phyloP scores from a whole-genome alignment of 2,329 filamentous ascomycete genomes.

The Myrmaecium sp. region DNA sequence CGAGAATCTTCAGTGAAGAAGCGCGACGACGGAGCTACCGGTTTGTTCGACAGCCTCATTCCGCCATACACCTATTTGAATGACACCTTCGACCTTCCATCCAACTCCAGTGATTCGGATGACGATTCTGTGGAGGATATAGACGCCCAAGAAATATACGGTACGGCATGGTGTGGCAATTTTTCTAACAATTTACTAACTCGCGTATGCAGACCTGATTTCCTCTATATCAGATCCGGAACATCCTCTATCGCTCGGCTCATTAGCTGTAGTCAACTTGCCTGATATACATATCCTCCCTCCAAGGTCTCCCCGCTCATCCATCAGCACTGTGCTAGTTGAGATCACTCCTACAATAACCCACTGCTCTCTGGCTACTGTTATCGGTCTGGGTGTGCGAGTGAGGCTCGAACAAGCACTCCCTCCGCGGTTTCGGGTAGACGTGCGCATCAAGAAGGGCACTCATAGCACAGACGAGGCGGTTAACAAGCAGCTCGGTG shows the following conservation, averaged over 20 bases:
- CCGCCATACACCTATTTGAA: constrained; percentile 31
- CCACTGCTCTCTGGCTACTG: constrained; percentile 89
- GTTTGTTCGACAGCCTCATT: constrained; percentile 37
- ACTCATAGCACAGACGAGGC: constrained; percentile 92
- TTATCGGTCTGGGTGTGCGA: constrained; percentile 84
- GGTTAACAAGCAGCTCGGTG: constrained; percentile 88
- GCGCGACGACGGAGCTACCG: constrained; percentile 31
- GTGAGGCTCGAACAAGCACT: constrained; percentile 82
- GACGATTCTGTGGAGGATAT: constrained; percentile 62
- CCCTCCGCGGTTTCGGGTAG: constrained; percentile 78
- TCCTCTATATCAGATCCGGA: constrained; percentile 91
- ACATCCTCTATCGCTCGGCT: constrained; percentile 83
- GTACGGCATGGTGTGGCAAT: constrained; percentile 34
- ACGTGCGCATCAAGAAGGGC: constrained; percentile 87
- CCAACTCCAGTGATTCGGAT: constrained; percentile 26
- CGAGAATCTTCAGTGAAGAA: constrained; percentile 24
- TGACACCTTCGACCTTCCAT: constrained; percentile 29
- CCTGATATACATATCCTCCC: constrained; percentile 71
- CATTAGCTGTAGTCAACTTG: constrained; percentile 89
- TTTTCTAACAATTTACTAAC: no score
- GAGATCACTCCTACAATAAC: constrained; percentile 93
- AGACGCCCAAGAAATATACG: constrained; percentile 93
- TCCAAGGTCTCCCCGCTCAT: constrained; percentile 42
- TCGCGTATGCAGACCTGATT: constrained; percentile 54
- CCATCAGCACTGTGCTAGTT: constrained; percentile 62